Evolutionary conservation across 768 basidiomycete genomes (phyloP), one percentile per base, ranked within the genome.

Genomic region (Phaeotremella skinneri): DNA sequence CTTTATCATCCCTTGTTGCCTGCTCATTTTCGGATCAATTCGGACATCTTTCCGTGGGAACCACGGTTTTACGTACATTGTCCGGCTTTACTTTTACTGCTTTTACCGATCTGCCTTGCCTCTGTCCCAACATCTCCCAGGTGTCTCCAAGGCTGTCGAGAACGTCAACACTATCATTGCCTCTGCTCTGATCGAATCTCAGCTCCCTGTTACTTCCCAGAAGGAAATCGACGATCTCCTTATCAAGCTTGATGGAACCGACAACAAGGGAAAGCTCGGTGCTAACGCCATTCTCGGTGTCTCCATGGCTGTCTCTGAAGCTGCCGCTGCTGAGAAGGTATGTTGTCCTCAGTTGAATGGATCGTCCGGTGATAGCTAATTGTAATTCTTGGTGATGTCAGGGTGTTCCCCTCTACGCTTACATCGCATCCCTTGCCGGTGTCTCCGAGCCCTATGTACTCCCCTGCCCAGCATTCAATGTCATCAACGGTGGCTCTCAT

Each of bases 401-500:
- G 83, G 89, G 86, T 59, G 83, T 97, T 55, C 93, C 96, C 50
- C 86, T 94, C 68, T 98, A 97, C 84, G 85, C 89, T 77, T 91
- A 97, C 83, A 85, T 98, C 67, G 96, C 93, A 48, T 88, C 91
- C 63, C 87, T 99, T 67, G 90, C 96, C 58, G 94, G 94, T 68
- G 84, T 94, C 79, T 91, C 93, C 80, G 82, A 90, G 53, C 94
- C 96, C 45, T 97, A 87, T 79, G 83, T 91, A 61, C 87, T 98
- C 72, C 96, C 96, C 61, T 81, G 80, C 76, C 96, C 96, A 49
- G 86, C 90, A 59, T 92, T 99, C 85, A 99, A 99, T 79, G 96
- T 99, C 72, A 99, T 99, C 83, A 99, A 99, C 81, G 96, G 96
- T 79, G 96, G 96, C 65, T 97, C 94, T 63, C 96, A 99, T 78